phyloP scores from a whole-genome alignment of 2,329 filamentous ascomycete genomes.

The Aureobasidium namibiae region DNA sequence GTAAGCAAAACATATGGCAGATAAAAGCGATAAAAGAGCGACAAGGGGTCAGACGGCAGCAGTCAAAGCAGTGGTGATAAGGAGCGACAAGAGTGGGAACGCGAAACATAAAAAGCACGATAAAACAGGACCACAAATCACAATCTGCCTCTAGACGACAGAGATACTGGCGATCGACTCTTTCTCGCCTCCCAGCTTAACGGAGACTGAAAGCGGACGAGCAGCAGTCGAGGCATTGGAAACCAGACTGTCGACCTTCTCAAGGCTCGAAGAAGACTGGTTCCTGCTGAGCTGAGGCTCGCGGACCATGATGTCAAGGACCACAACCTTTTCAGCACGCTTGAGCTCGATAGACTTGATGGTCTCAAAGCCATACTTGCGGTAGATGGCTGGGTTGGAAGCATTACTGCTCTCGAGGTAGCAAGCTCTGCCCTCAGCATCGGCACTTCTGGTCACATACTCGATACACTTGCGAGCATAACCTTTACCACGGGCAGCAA shows the following conservation, averaged over 20 bases:
- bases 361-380: conserved; percentile 64
- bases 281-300: conserved; percentile 43
- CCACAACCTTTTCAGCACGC: conserved; percentile 47
- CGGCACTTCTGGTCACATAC: conserved; percentile 60
- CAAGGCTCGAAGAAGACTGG: not conserved
- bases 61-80: not conserved
- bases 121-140: not conserved
- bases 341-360: conserved; percentile 57
- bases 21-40: not conserved
- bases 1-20: not conserved
- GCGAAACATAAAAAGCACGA: not conserved
- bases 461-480: conserved; percentile 64
- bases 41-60: not conserved
- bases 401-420: conserved; percentile 72
- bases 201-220: not conserved
- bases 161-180: not conserved
- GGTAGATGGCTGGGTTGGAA: conserved; percentile 63
- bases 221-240: not conserved
- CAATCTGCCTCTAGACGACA: not conserved
- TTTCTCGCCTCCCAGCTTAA: conserved; percentile 7
- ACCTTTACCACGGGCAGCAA: conserved; percentile 60
- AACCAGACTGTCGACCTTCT: conserved; percentile 12
- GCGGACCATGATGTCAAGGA: conserved; percentile 73
- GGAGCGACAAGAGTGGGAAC: not conserved
- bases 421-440: conserved; percentile 57